These are phyloP conservation scores for Prunus padus DNA, from an alignment of 306 rosid genomes.

Conservation along the genomic window DNA sequence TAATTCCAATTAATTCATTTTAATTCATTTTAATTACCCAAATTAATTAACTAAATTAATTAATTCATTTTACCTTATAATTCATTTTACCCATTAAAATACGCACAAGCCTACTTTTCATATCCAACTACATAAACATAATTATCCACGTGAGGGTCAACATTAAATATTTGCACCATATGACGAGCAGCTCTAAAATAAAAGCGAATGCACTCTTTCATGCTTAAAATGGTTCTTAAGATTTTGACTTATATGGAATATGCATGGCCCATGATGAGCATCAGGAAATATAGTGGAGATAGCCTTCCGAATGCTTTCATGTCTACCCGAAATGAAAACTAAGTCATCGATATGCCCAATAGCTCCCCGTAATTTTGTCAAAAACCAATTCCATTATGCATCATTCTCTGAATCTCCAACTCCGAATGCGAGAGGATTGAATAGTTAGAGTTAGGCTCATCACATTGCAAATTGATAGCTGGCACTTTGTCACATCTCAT, in stretches of 20 bases:
- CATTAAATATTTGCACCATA: not conserved
- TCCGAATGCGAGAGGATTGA: not conserved
- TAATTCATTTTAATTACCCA: too few species aligned
- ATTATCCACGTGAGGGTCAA: not conserved
- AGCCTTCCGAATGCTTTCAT: not conserved
- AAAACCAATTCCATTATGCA: not conserved
- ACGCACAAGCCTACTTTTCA: not conserved
- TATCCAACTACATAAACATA: not conserved
- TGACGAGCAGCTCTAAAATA: not conserved
- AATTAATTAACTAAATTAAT: too few species aligned
- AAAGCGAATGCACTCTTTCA: too few species aligned
- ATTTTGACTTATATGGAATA: not conserved
- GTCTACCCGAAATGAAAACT: not conserved
- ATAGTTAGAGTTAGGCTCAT: too few species aligned
- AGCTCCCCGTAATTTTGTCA: not conserved
- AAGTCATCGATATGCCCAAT: not conserved
- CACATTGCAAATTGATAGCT: too few species aligned
- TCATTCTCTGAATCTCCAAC: not conserved
- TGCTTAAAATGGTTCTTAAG: too few species aligned
- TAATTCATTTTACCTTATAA: too few species aligned
- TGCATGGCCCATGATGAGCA: not conserved
- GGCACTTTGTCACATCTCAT: too few species aligned
- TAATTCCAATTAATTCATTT: too few species aligned
- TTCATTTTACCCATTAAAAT: not conserved
- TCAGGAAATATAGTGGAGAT: not conserved